phyloP scores from a whole-genome alignment of 805 yeast species.

The Candida adriatica region DNA sequence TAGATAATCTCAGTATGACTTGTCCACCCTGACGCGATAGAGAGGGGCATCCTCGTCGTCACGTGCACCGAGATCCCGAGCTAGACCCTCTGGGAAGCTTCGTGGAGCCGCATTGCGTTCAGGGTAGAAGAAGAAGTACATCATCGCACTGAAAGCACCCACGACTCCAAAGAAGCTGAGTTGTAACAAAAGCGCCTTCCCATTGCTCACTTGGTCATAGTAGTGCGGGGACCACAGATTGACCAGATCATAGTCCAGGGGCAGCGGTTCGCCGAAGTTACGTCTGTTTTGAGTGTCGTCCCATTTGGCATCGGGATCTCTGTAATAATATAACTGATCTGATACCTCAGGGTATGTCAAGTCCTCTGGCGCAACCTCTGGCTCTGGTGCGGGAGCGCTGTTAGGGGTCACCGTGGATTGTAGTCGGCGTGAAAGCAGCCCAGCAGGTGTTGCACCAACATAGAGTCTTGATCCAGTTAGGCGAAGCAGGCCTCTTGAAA shows the following conservation, averaged over 20 bases:
- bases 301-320: slow-evolving; percentile 65
- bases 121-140: slow-evolving; percentile 48
- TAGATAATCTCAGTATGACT: slow-evolving; percentile 18
- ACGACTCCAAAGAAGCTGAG: slow-evolving; percentile 48
- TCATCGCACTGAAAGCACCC: slow-evolving; percentile 33
- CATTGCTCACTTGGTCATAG: slow-evolving; percentile 51
- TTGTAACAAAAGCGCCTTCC: slow-evolving; percentile 53
- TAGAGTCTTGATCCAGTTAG: no score
- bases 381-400: slow-evolving; percentile 1
- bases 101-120: slow-evolving; percentile 73
- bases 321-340: slow-evolving; percentile 51
- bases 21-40: slow-evolving; percentile 37
- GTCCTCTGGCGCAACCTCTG: slow-evolving; percentile 3
- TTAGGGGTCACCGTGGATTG: slow-evolving; percentile 1
- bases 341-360: slow-evolving; percentile 48
- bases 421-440: slow-evolving; percentile 1
- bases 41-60: slow-evolving; percentile 34
- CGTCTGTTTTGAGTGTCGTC: slow-evolving; percentile 81
- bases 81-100: slow-evolving; percentile 72
- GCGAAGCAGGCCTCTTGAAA: no score
- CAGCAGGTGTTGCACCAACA: no score
- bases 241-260: slow-evolving; percentile 63
- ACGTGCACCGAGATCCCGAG: slow-evolving; percentile 63
- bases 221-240: slow-evolving; percentile 88
- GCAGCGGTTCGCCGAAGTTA: slow-evolving; percentile 66